phyloP scores from a whole-genome alignment of 2,329 filamentous ascomycete species.

The Ascochyta pisi region DNA sequence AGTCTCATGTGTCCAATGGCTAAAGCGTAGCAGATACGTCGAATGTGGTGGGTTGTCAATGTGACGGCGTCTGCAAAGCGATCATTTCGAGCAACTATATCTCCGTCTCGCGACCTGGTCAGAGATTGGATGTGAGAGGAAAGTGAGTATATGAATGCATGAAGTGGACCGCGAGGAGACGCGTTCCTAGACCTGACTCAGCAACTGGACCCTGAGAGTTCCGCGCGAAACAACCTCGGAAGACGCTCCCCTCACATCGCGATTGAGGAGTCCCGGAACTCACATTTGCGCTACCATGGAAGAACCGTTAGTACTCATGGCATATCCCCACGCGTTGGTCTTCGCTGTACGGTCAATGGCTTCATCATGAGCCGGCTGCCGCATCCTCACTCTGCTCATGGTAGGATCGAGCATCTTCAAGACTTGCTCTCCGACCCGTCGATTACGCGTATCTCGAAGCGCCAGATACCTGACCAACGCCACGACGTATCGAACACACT shows the following conservation, averaged over 20 bases:
- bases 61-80: too few relatives aligned
- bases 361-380: conserved; percentile 9
- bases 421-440: conserved; percentile 36
- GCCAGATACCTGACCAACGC: conserved; percentile 9
- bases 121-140: not conserved
- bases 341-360: too few relatives aligned
- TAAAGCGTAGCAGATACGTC: too few relatives aligned
- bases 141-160: not conserved
- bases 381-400: conserved; percentile 10
- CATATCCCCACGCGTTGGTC: too few relatives aligned
- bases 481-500: conserved; percentile 28
- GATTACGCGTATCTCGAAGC: conserved; percentile 28
- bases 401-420: conserved; percentile 29
- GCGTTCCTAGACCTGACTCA: conserved; percentile 13
- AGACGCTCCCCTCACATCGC: conserved; percentile 1
- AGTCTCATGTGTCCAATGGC: too few relatives aligned
- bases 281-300: not conserved
- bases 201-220: conserved; percentile 3
- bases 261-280: conserved; percentile 12
- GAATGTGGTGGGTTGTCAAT: too few relatives aligned
- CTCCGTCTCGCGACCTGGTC: too few relatives aligned
- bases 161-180: not conserved
- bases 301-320: not conserved
- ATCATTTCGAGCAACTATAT: too few relatives aligned
- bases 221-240: conserved; percentile 16